Conservation (phyloP, 169 alveolate species). For the Plasmodium sp. region DNA sequence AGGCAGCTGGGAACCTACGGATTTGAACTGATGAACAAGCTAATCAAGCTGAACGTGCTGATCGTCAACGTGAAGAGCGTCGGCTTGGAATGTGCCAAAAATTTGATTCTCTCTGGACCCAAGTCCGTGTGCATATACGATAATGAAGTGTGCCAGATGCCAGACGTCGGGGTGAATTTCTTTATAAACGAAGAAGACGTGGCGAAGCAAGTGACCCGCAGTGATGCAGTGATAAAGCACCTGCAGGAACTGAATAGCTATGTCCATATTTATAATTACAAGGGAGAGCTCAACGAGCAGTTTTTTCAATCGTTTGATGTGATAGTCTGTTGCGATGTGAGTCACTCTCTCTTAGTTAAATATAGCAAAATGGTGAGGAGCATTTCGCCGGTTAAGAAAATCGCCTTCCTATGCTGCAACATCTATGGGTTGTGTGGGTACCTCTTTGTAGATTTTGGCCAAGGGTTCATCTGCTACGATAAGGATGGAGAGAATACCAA, state of each 20-base stretch:
- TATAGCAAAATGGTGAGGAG: slow-evolving; percentile 81
- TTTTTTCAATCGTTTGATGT: slow-evolving; percentile 84
- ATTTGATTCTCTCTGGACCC: slow-evolving; percentile 97
- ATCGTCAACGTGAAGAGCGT: slow-evolving; percentile 96
- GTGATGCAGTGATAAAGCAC: slow-evolving; percentile 94
- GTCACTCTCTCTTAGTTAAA: slow-evolving; percentile 67
- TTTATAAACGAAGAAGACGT: slow-evolving; percentile 92
- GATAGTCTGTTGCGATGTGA: slow-evolving; percentile 86
- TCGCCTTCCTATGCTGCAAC: slow-evolving; percentile 89
- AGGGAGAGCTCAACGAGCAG: slow-evolving; percentile 68
- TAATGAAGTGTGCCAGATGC: slow-evolving; percentile 83
- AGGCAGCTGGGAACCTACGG: slow-evolving; percentile 99
- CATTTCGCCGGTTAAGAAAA: slow-evolving; percentile 73
- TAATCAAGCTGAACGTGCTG: slow-evolving; percentile 92
- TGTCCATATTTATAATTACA: slow-evolving; percentile 72
- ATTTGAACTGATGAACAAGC: slow-evolving; percentile 97
- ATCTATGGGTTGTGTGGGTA: slow-evolving; percentile 95
- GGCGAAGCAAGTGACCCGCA: slow-evolving; percentile 90
- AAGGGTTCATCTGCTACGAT: slow-evolving; percentile 89
- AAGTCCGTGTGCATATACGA: slow-evolving; percentile 93
- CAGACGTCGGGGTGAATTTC: slow-evolving; percentile 96
- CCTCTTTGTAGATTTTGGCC: slow-evolving; percentile 97
- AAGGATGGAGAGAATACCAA: slow-evolving; percentile 91
- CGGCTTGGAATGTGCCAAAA: slow-evolving; percentile 94
- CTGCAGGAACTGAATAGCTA: slow-evolving; percentile 62